phyloP scores from a whole-genome alignment of 768 basidiomycete species.

The Hericium alpestre region DNA sequence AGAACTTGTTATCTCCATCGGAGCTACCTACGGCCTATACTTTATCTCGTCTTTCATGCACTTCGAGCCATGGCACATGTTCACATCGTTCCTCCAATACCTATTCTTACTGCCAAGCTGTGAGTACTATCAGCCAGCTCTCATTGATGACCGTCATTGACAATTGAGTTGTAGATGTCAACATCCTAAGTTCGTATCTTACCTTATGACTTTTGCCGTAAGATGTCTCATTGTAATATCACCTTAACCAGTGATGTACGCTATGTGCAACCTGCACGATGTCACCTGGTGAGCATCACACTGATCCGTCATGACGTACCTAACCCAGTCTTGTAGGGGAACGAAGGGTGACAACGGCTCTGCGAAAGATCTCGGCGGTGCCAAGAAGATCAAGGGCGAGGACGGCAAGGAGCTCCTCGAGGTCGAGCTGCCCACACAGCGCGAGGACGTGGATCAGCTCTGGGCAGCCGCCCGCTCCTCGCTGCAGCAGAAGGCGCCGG shows the following conservation, averaged over 20 bases:
- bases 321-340: conserved; percentile 37
- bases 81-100: conserved; percentile 88
- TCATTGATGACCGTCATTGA: background rate
- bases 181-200: conserved; percentile 55
- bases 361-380: conserved; percentile 79
- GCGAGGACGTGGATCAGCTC: conserved; percentile 81
- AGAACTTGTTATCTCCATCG: conserved; percentile 74
- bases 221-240: background rate
- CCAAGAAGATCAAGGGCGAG: conserved; percentile 78
- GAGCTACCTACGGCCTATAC: conserved; percentile 75
- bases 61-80: conserved; percentile 94
- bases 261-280: conserved; percentile 87
- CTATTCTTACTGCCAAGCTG: conserved; percentile 79
- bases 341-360: conserved; percentile 89
- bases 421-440: conserved; percentile 69
- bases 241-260: conserved; percentile 63
- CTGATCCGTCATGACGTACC: background rate
- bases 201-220: background rate
- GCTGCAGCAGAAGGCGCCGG: conserved; percentile 56
- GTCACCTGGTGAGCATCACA: conserved; percentile 50
- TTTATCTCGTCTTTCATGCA: conserved; percentile 81
- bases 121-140: conserved; percentile 15
- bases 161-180: conserved; percentile 40
- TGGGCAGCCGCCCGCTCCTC: conserved; percentile 71
- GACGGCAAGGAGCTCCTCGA: conserved; percentile 83